A percentile compares a stretch with the other conserved stretches of the same genome.
Conservation (phyloP, 73 alveolate genomes). For the Tetrahymena borealis region DNA sequence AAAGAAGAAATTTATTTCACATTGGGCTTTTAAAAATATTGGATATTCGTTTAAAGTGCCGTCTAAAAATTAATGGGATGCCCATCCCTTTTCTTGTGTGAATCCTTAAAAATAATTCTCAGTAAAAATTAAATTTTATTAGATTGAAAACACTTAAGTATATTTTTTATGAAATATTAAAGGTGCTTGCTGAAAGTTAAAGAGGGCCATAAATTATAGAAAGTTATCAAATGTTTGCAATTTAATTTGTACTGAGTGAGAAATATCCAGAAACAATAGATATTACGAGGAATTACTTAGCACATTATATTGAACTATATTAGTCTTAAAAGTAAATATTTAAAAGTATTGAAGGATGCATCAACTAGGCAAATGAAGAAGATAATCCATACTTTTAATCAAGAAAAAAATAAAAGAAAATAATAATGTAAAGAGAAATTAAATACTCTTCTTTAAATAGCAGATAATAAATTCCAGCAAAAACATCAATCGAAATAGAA, state of each 20-base stretch:
- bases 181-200: background rate
- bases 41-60: conserved; percentile 71
- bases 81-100: conserved; percentile 81
- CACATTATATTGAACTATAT: background rate
- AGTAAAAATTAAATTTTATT: conserved; percentile 70
- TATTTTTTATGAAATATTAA: background rate
- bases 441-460: background rate
- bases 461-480: background rate
- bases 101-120: conserved; percentile 51
- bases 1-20: conserved; percentile 17
- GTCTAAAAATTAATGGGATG: conserved; percentile 82
- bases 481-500: background rate
- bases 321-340: background rate
- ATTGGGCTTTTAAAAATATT: conserved; percentile 22
- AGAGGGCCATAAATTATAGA: conserved; percentile 41
- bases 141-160: too few relatives aligned
- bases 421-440: background rate
- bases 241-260: conserved; percentile 69
- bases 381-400: background rate
- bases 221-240: conserved; percentile 73
- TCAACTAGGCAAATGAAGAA: background rate
- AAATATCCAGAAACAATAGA: conserved; percentile 64
- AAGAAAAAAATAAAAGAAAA: background rate
- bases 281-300: conserved; percentile 53
- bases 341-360: background rate